Evolutionary conservation across 176 grass and related monocot genomes (phyloP), one percentile per base, ranked within the genome.

Genomic region (Oryza australiensis): DNA sequence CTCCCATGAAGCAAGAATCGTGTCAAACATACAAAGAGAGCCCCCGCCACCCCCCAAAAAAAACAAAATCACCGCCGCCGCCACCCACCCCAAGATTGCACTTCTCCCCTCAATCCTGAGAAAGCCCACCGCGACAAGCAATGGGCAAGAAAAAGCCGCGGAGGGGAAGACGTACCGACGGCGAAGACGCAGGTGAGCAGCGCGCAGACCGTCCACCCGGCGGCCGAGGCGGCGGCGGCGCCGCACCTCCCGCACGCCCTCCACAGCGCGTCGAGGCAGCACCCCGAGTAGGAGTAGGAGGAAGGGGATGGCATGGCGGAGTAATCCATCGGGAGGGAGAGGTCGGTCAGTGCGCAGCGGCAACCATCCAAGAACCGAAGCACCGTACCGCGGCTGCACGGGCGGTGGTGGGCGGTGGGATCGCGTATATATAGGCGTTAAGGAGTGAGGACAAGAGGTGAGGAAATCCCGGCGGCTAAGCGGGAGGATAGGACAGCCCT

Each of bases 121-220:
- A 32, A 32, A 32, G 3, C 30, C 30, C 30, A 1, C 34, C 3
- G 14, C 3, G 22, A 16, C 14, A 60, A 70, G 71, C 24, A 65
- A 18, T 22, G 69, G n/a, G 22, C 1, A 9, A 20, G 45, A 68
- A 0, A 14, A 0, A 62, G 5, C 1, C 35, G n/a, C 35, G 35
- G 34, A 35, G 35, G 35, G 35, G 7, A 66, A 13, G 16, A 89
- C 84, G 76, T 72, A 97, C 94, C 87, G 74, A 90, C 13, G 83
- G 94, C 87, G 80, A 97, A 91, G 76, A 85, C 67, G 78, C 87
- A 97, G 68, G 91, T 94, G 80, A 97, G 9, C 76, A 90, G 72
- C 34, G 75, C 91, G 71, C 69, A 64, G 63, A 91, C 49, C n/a
- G 88, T 73, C 75, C 91, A 88, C 1, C 85, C 74, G 38, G 80